Evolutionary conservation across 2,329 filamentous ascomycete species (phyloP), one percentile per base, ranked within the genome.

Genomic region (Nectriaceae sp.): DNA sequence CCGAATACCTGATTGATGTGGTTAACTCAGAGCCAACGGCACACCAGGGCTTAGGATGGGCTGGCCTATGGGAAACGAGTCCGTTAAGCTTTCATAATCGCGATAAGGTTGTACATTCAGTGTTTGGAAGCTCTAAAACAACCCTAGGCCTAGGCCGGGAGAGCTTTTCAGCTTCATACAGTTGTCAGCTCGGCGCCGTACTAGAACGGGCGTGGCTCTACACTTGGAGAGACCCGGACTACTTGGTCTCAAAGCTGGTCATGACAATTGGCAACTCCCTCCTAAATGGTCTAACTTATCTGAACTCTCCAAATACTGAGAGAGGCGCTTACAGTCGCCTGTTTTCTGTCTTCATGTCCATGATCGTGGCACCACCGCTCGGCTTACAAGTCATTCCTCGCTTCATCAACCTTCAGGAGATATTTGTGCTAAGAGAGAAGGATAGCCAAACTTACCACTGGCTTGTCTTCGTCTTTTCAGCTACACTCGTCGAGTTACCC

Each of bases 251-350:
- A 50, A 90, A 90, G 64, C 71, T 93, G 21, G 91, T 90, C 67
- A 79, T 85, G 26, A 77, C 83, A 4, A 80, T 89, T 49, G 78
- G 90, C 52, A 76, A 88, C 38, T 88, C 85, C 15, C 83, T 90
- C 65, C 89, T 91, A 76, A 90, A 89, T 69, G 87, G 86, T 19
- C 90, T 90, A 70, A 90, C 87, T 4, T 91, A 90, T 71, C 90
- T 79, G 75, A 74, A 85, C 57, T 77, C 90, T 3, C 85, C 84
- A 3, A 75, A 84, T 65, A 78, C 75, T 0, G 74, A 88, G 40
- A 76, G 79, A 13, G 86, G 88, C 59, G 84, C 91, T 77, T 87
- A 91, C 63, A 84, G 89, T 69, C 80, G 87, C 58, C 85, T 91
- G 80, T 92, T 93, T 75, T 87, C 87, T 0, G 69, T 73, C 44